Conservation (phyloP, 768 basidiomycete genomes). For the Termitomyces sp. region DNA sequence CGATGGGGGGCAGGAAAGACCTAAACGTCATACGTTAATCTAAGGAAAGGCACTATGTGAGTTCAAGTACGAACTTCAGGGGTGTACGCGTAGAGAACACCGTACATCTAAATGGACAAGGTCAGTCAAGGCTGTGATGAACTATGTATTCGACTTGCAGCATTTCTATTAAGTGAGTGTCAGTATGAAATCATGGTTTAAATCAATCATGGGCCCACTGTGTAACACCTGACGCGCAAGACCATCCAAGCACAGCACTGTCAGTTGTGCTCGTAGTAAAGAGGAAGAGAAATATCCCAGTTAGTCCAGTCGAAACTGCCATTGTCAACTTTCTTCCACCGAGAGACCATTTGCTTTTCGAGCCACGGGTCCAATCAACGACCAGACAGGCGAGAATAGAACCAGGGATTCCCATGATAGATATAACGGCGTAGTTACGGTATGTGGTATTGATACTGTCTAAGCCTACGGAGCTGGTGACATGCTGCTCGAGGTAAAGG, state of each 20-base stretch:
- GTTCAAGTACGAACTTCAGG: slow-evolving; percentile 34
- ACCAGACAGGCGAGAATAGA: slow-evolving; percentile 39
- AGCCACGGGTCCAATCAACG: slow-evolving; percentile 35
- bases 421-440: slow-evolving; percentile 45
- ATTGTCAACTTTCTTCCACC: slow-evolving; percentile 45
- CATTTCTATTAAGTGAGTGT: slow-evolving; percentile 2
- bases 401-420: slow-evolving; percentile 39
- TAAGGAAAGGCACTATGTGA: neutral
- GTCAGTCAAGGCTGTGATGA: slow-evolving; percentile 14
- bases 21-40: slow-evolving; percentile 3
- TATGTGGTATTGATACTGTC: slow-evolving; percentile 26
- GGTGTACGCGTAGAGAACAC: slow-evolving; percentile 41
- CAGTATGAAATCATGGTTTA: neutral
- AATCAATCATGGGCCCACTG: slow-evolving; percentile 19
- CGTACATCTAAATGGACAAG: neutral
- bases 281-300: slow-evolving; percentile 42
- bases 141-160: neutral
- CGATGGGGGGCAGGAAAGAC: slow-evolving; percentile 52
- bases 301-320: slow-evolving; percentile 36
- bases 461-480: slow-evolving; percentile 15
- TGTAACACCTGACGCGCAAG: slow-evolving; percentile 36
- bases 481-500: slow-evolving; percentile 34
- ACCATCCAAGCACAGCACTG: slow-evolving; percentile 36
- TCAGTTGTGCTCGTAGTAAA: slow-evolving; percentile 41
- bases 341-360: slow-evolving; percentile 23